phyloP scores from a whole-genome alignment of 345 rosid species.

The Salix koriyanagi region DNA sequence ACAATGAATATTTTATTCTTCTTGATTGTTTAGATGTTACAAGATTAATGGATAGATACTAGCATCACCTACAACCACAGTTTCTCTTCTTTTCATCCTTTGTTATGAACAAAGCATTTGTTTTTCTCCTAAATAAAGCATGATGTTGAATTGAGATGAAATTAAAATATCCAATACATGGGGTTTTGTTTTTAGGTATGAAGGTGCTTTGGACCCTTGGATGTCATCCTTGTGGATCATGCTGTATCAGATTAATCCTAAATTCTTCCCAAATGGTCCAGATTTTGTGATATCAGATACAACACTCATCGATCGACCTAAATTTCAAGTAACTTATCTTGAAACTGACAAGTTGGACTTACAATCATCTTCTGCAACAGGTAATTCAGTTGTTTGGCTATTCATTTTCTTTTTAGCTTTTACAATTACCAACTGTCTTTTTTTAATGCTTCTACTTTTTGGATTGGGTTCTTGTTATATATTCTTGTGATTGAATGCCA shows the following conservation, averaged over 20 bases:
- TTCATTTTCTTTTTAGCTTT: background rate
- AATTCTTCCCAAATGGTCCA: constrained; percentile 66
- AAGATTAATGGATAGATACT: too few species aligned
- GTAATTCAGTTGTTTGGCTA: constrained; percentile 28
- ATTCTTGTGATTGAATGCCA: background rate
- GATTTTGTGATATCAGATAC: constrained; percentile 41
- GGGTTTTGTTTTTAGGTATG: constrained; percentile 48
- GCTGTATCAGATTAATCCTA: constrained; percentile 51
- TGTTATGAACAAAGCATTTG: background rate
- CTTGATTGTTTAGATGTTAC: too few species aligned
- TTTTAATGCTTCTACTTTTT: background rate
- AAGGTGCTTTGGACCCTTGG: constrained; percentile 96
- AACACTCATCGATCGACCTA: constrained; percentile 55
- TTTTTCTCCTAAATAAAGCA: background rate
- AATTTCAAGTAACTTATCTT: constrained; percentile 51
- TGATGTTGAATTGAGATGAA: background rate
- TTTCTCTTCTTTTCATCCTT: too few species aligned
- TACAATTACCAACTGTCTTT: background rate
- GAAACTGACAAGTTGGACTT: constrained; percentile 20
- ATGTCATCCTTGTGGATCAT: constrained; percentile 71
- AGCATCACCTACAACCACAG: too few species aligned
- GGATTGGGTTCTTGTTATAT: background rate
- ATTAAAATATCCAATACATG: background rate
- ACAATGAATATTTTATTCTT: too few species aligned
- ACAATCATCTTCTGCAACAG: constrained; percentile 34